Evolutionary conservation across 176 grass and related monocot genomes (phyloP).

Genomic region (Elymus sibiricus): DNA sequence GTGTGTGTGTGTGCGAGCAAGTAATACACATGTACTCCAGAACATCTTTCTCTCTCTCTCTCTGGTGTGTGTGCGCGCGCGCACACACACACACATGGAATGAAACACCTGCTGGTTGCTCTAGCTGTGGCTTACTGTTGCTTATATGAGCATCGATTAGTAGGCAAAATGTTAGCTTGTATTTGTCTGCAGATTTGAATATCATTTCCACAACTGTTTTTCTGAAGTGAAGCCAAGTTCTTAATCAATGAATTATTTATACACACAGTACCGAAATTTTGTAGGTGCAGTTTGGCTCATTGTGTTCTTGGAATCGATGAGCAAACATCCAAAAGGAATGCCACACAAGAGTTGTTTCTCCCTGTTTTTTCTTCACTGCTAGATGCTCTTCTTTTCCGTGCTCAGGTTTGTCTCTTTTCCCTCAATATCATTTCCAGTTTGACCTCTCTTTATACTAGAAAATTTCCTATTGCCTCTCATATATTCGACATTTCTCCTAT

Average conservation of each 20-base stretch:
- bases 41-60: neutral
- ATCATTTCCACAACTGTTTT: neutral
- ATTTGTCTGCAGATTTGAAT: neutral
- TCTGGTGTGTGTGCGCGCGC: neutral
- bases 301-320: constrained; percentile 66
- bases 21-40: neutral
- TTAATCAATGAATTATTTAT: constrained; percentile 25
- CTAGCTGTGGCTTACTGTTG: neutral
- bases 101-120: neutral
- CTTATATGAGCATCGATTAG: neutral
- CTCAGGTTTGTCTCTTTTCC: constrained; percentile 56
- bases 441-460: neutral
- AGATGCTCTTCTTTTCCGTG: constrained; percentile 73
- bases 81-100: neutral
- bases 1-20: neutral
- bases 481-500: constrained; percentile 8
- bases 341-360: constrained; percentile 50
- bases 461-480: neutral
- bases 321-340: constrained; percentile 55
- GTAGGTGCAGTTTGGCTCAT: constrained; percentile 88
- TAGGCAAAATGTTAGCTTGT: neutral
- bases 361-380: constrained; percentile 88
- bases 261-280: constrained; percentile 18
- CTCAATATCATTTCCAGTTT: neutral
- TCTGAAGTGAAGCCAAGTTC: constrained; percentile 29